These are phyloP conservation scores for Ophiostoma ips DNA, from an alignment of 2,329 filamentous ascomycete genomes.

Conservation along the genomic window DNA sequence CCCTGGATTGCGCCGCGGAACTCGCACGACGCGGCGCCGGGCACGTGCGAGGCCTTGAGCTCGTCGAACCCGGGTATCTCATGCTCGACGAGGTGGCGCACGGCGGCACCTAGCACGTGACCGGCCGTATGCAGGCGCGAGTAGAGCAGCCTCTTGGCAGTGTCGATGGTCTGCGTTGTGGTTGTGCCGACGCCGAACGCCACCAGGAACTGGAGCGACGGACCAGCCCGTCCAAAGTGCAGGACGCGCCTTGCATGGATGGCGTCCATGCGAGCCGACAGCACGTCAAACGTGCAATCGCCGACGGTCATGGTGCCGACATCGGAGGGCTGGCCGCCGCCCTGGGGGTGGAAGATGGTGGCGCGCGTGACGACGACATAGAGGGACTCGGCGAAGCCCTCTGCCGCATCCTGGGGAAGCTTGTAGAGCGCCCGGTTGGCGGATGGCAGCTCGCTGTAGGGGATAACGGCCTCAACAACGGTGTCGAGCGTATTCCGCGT, in stretches of 20 bases:
- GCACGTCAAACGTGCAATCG: conserved; percentile 33
- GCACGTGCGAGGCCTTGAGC: conserved; percentile 58
- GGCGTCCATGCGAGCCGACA: conserved; percentile 41
- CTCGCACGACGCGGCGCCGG: conserved; percentile 51
- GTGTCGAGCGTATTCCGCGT: conserved; percentile 30
- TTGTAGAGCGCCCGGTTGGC: conserved; percentile 45
- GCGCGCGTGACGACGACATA: conserved; percentile 45
- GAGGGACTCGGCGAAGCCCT: neutral
- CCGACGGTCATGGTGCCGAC: conserved; percentile 37
- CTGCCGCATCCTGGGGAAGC: conserved; percentile 22
- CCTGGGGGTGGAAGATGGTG: conserved; percentile 66
- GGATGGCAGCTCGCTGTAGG: conserved; percentile 35
- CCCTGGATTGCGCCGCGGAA: conserved; percentile 54
- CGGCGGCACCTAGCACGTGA: conserved; percentile 55
- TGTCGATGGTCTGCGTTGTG: conserved; percentile 45
- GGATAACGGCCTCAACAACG: conserved; percentile 30
- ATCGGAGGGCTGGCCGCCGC: conserved; percentile 60
- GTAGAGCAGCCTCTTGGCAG: conserved; percentile 44
- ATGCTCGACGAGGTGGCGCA: conserved; percentile 41
- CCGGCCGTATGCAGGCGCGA: conserved; percentile 61
- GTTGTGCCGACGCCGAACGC: conserved; percentile 27
- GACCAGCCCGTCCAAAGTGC: conserved; percentile 47
- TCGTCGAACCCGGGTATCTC: conserved; percentile 45
- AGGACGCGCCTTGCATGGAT: conserved; percentile 41
- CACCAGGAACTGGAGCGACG: neutral